Evolutionary conservation across 2,329 filamentous ascomycete genomes (phyloP).

Genomic region (Claviceps lovelessii): DNA sequence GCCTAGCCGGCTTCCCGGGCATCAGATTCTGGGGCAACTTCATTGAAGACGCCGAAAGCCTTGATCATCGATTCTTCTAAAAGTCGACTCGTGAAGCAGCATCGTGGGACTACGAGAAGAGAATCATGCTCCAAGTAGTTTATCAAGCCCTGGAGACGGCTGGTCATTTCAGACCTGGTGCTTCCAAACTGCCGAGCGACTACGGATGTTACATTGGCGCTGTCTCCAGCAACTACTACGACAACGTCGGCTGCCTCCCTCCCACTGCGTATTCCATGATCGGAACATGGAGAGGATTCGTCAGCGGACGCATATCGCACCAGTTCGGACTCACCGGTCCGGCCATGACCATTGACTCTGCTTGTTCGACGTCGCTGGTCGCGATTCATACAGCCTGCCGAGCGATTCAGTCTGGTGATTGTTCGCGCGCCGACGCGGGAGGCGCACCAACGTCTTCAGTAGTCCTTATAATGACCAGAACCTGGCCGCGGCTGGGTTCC

Average conservation of each 20-base stretch:
- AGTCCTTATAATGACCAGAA: constrained; percentile 11
- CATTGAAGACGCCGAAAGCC: constrained; percentile 48
- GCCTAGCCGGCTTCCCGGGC: not conserved
- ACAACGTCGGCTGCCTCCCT: constrained; percentile 1
- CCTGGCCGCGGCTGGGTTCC: constrained; percentile 17
- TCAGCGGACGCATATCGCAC: constrained; percentile 4
- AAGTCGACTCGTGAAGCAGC: constrained; percentile 54
- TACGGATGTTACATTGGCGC: constrained; percentile 4
- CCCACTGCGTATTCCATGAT: constrained; percentile 1
- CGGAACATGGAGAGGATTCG: constrained; percentile 1
- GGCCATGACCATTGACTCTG: constrained; percentile 4
- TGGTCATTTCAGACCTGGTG: not conserved
- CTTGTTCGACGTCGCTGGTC: constrained; percentile 2
- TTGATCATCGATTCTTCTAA: constrained; percentile 56
- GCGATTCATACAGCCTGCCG: constrained; percentile 3
- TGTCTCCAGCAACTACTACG: constrained; percentile 1
- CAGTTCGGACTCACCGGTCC: constrained; percentile 5
- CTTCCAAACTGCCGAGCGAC: not conserved
- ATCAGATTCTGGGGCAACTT: constrained; percentile 14
- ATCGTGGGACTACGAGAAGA: constrained; percentile 35
- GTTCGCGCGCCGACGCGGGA: constrained; percentile 48
- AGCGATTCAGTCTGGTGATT: constrained; percentile 26
- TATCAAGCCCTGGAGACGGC: not conserved
- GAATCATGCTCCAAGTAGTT: not conserved
- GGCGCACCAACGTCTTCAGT: constrained; percentile 41